Conservation (phyloP, 1,284 basidiomycete genomes). For the Sporisorium scitamineum region DNA sequence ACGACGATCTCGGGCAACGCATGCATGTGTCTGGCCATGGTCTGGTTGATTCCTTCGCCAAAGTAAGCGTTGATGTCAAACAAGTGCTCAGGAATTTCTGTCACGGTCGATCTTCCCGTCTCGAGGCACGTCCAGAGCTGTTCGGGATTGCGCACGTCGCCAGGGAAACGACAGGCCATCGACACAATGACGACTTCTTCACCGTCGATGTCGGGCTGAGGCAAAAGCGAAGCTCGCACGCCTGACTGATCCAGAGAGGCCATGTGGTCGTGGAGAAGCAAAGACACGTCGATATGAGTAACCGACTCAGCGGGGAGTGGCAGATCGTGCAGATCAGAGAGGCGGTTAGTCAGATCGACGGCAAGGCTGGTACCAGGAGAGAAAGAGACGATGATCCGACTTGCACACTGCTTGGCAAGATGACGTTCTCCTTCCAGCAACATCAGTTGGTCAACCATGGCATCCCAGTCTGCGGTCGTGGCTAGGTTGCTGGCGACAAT, state of each 20-base stretch:
- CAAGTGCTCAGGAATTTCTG: conserved; percentile 44
- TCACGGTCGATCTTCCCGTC: conserved; percentile 34
- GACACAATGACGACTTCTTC: conserved; percentile 50
- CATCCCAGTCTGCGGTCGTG: conserved; percentile 34
- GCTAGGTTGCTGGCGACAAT: conserved; percentile 35
- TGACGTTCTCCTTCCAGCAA: conserved; percentile 7
- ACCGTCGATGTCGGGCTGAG: conserved; percentile 21
- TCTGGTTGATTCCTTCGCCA: conserved; percentile 43
- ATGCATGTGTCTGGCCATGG: conserved; percentile 46
- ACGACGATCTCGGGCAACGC: conserved; percentile 35
- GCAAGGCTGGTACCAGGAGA: conserved; percentile 35
- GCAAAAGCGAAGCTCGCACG: not conserved
- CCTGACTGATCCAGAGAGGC: not conserved
- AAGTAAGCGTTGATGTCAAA: conserved; percentile 52
- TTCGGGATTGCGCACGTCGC: conserved; percentile 45
- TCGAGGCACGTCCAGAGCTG: conserved; percentile 49
- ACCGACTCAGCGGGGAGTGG: not conserved
- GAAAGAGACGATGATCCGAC: conserved; percentile 18
- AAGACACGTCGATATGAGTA: conserved; percentile 17
- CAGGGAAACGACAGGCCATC: conserved; percentile 54
- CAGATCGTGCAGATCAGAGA: not conserved
- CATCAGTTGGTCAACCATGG: conserved; percentile 25
- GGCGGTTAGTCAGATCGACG: conserved; percentile 17
- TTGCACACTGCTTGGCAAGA: no score
- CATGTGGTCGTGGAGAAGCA: conserved; percentile 6